These are phyloP conservation scores for Thraustochytrium sp. DNA, from an alignment of 352 stramenopile species.

Conservation along the genomic window DNA sequence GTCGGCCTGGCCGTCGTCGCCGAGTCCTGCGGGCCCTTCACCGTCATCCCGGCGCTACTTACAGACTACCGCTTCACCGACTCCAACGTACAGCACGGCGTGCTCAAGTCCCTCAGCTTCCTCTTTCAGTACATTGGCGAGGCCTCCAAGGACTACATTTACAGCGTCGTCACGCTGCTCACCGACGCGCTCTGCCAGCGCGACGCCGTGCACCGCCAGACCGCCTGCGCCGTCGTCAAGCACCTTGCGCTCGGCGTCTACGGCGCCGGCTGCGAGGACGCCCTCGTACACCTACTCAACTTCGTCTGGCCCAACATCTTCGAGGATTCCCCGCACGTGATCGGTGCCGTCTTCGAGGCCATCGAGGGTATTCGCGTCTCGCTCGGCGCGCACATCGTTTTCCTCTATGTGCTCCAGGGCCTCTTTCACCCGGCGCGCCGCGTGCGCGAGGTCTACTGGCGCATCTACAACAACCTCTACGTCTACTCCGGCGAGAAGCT, in stretches of 20 bases:
- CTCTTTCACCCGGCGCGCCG: conserved; percentile 95
- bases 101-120: conserved; percentile 98
- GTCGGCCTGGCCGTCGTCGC: conserved; percentile 99
- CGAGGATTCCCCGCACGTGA: conserved; percentile 95
- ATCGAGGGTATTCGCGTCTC: conserved; percentile 94
- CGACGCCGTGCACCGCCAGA: conserved; percentile 94
- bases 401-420: conserved; percentile 95
- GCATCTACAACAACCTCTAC: conserved; percentile 99
- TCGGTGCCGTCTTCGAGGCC: conserved; percentile 96
- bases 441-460: conserved; percentile 99
- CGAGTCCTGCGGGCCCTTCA: conserved; percentile 98
- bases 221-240: conserved; percentile 92
- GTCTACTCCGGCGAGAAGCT: conserved; percentile 95
- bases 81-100: conserved; percentile 99
- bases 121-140: conserved; percentile 99
- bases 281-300: conserved; percentile 94
- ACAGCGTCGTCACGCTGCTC: conserved; percentile 93
- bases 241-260: conserved; percentile 93
- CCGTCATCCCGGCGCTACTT: conserved; percentile 96
- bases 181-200: conserved; percentile 98
- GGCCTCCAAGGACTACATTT: conserved; percentile 99
- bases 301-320: conserved; percentile 99
- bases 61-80: conserved; percentile 99
- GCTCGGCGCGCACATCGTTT: conserved; percentile 87
- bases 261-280: conserved; percentile 94